Conservation (phyloP, 2,329 filamentous ascomycete species). For the Cordyceps javanica region DNA sequence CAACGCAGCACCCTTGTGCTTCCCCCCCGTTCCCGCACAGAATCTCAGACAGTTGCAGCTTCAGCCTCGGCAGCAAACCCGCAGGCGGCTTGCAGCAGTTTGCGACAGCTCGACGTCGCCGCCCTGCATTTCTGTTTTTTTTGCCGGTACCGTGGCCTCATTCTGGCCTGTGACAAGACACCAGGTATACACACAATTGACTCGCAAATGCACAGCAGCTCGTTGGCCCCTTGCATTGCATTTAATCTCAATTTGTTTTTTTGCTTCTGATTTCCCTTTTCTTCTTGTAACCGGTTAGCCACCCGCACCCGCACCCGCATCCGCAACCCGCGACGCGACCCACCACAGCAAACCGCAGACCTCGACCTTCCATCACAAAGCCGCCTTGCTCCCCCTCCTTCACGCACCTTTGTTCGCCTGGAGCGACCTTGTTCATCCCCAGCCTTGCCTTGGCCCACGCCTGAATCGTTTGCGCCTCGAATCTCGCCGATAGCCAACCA, state of each 20-base stretch:
- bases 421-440: not conserved
- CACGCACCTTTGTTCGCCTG: constrained; percentile 5
- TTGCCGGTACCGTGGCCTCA: too few species aligned
- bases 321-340: not conserved
- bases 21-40: too few species aligned
- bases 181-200: too few species aligned
- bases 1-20: too few species aligned
- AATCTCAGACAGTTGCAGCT: not conserved
- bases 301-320: too few species aligned
- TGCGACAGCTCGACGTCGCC: not conserved
- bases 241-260: too few species aligned
- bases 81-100: not conserved
- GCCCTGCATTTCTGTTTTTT: too few species aligned
- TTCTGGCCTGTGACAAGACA: constrained; percentile 8
- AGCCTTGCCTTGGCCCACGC: not conserved
- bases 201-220: too few species aligned
- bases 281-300: too few species aligned
- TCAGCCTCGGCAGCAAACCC: not conserved
- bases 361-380: not conserved
- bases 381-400: not conserved
- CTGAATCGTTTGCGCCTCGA: not conserved
- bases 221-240: too few species aligned
- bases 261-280: too few species aligned
- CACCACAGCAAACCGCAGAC: not conserved
- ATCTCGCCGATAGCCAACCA: not conserved